Evolutionary conservation across 345 rosid species (phyloP).

Genomic region (Viola odorata): DNA sequence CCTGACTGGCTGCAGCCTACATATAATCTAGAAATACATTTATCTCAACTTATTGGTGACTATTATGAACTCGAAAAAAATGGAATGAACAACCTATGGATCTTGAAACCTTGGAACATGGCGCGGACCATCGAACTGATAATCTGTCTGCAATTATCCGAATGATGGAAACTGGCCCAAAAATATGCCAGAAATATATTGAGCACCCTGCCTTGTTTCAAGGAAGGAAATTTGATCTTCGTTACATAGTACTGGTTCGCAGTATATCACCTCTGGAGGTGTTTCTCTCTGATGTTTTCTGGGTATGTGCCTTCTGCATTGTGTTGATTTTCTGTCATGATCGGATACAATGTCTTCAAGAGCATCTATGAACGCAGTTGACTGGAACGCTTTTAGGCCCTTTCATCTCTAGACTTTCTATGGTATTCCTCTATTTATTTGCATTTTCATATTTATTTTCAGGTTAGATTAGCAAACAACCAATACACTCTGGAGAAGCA

Average conservation of each 20-base stretch:
- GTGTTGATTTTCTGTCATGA: too few relatives aligned
- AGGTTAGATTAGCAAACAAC: conserved; percentile 88
- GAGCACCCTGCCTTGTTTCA: conserved; percentile 84
- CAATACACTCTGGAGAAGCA: conserved; percentile 68
- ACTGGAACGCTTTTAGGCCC: too few relatives aligned
- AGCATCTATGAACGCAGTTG: not conserved
- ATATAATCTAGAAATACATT: conserved; percentile 73
- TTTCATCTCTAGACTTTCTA: not conserved
- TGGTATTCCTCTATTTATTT: not conserved
- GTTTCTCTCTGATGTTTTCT: conserved; percentile 72
- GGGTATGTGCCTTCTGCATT: conserved; percentile 42
- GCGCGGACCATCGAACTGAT: conserved; percentile 87
- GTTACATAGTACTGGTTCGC: conserved; percentile 67
- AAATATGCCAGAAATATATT: conserved; percentile 95
- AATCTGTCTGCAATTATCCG: conserved; percentile 78
- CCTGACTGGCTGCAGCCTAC: conserved; percentile 91
- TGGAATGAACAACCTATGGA: conserved; percentile 70
- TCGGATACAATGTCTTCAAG: not conserved
- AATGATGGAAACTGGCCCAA: conserved; percentile 97
- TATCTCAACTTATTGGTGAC: conserved; percentile 81
- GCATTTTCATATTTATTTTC: conserved; percentile 24
- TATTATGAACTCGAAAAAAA: conserved; percentile 54
- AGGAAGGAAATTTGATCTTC: conserved; percentile 82
- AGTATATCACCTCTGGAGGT: conserved; percentile 73
- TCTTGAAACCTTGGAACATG: conserved; percentile 98